Evolutionary conservation across 768 basidiomycete species (phyloP).

Genomic region (Auricularia cornea): DNA sequence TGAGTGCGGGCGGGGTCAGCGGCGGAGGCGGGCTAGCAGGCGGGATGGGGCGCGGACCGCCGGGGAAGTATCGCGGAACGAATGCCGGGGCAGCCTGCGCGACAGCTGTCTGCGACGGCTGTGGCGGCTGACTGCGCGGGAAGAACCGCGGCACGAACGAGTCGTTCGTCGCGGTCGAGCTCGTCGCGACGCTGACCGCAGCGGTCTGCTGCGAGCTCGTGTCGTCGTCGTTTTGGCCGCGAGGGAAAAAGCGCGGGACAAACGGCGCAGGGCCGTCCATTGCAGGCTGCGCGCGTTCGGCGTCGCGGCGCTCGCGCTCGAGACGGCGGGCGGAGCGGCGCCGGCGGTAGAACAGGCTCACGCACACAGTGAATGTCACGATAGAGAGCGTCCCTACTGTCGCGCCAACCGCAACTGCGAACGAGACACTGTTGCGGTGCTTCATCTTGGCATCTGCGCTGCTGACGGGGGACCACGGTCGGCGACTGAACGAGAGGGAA

Average conservation of each 20-base stretch:
- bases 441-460: constrained; percentile 6
- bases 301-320: constrained; percentile 28
- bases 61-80: background rate
- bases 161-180: too few species aligned
- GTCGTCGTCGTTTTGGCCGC: constrained; percentile 16
- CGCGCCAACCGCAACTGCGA: constrained; percentile 46
- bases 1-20: too few species aligned
- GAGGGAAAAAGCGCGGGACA: constrained; percentile 51
- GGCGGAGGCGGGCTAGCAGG: too few species aligned
- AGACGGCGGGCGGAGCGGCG: constrained; percentile 28
- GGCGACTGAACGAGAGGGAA: background rate
- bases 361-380: constrained; percentile 38
- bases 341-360: constrained; percentile 44
- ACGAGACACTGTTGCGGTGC: constrained; percentile 32
- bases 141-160: background rate
- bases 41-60: too few species aligned
- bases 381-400: constrained; percentile 42
- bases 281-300: constrained; percentile 18
- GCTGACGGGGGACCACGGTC: background rate
- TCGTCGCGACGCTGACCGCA: too few species aligned
- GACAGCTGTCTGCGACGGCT: background rate
- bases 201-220: background rate
- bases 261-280: constrained; percentile 43
- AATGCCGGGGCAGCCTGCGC: background rate
- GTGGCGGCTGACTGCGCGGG: background rate